Evolutionary conservation across 2,329 filamentous ascomycete species (phyloP), one percentile per base, ranked within the genome.

Genomic region (Botryotinia calthae): DNA sequence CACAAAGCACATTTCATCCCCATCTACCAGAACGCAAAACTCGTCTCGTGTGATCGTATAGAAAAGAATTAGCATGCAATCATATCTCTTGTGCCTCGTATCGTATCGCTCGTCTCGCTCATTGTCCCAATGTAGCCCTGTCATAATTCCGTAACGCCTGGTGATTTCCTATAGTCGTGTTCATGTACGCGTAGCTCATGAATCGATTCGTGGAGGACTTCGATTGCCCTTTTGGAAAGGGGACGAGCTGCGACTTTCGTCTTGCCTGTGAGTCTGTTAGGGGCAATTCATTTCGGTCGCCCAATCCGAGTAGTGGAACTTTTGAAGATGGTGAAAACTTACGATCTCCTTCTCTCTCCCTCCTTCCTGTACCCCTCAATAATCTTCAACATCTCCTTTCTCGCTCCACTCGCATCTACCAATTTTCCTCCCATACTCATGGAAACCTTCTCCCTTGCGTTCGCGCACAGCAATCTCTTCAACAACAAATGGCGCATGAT

Each of bases 401-500:
- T 86, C 2, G 93, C 94, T 8, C 91, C 90, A 61, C 85, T 84
- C 6, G 94, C 93, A 83, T 98, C 93, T 68, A 98, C 90, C 79
- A 91, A 88, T 81, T 94, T 94, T 37, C 93, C 93, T 8, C 88
- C 90, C 88, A 98, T 92, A 79, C 93, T 96, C 96, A 99, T 98
- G 75, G 90, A 95, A 20, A 98, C 92, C 83, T 97, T 97, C 81
- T 95, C 90, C 75, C 89, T 88, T 4, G 92, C 90, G 79, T 94
- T 92, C 14, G 93, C 94, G 76, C 87, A 89, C 73, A 99, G 84
- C 37, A 99, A 85, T 73, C 93, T 87, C 82, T 94, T 95, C 68
- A 98, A 86, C 28, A 99, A 87, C n/a, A 99, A 84, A 83, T 98
- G 93, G 66, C 94, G 90, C 95, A 99, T 99, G 75, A 95, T 87